Evolutionary conservation across 495 filamentous ascomycete species (phyloP).

Genomic region (Penicillium simplicissimum): DNA sequence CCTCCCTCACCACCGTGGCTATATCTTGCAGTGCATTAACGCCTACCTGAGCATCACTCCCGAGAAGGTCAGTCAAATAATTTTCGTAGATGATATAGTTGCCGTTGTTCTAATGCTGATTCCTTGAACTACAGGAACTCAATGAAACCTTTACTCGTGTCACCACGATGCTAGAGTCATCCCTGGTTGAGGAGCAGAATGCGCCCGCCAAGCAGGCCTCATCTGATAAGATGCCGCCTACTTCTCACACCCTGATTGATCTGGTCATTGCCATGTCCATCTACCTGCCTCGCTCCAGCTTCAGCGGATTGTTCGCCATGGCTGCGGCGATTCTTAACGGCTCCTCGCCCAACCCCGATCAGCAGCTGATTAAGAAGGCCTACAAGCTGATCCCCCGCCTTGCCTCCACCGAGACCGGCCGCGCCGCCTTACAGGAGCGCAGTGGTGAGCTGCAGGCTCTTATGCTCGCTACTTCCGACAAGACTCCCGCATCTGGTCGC

Average conservation of each 20-base stretch:
- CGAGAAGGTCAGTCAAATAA: slow-evolving; percentile 47
- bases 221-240: slow-evolving; percentile 82
- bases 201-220: slow-evolving; percentile 62
- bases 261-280: slow-evolving; percentile 92
- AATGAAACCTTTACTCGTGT: slow-evolving; percentile 86
- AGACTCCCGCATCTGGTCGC: slow-evolving; percentile 78
- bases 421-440: slow-evolving; percentile 67
- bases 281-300: slow-evolving; percentile 83
- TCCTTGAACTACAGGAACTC: slow-evolving; percentile 57
- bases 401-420: slow-evolving; percentile 73
- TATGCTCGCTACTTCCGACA: slow-evolving; percentile 73
- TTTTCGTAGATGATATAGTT: not conserved
- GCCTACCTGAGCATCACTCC: slow-evolving; percentile 87
- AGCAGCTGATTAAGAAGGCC: slow-evolving; percentile 98
- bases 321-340: slow-evolving; percentile 76
- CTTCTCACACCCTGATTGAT: slow-evolving; percentile 92
- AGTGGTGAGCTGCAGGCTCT: slow-evolving; percentile 74
- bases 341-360: slow-evolving; percentile 53
- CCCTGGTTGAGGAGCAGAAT: slow-evolving; percentile 53
- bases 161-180: slow-evolving; percentile 74
- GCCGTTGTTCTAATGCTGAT: not conserved
- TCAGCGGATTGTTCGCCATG: slow-evolving; percentile 77
- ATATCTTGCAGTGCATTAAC: slow-evolving; percentile 90
- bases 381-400: slow-evolving; percentile 95
- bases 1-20: slow-evolving; percentile 84